Evolutionary conservation across 2,329 filamentous ascomycete genomes (phyloP).

Genomic region (Helicocarpus griseus): DNA sequence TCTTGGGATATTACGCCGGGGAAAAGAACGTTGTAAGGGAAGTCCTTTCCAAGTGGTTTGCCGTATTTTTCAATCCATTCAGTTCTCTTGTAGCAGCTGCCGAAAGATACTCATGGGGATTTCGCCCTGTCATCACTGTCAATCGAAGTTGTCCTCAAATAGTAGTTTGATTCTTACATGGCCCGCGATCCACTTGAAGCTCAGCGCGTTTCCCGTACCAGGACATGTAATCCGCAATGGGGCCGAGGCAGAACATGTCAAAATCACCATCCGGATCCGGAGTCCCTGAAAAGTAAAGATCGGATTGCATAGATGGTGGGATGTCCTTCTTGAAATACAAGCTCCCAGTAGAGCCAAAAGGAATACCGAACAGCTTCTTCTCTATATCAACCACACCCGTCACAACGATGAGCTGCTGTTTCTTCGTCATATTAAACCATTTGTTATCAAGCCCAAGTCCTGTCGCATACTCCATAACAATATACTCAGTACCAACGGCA

Average conservation of each 20-base stretch:
- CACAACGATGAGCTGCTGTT: slow-evolving; percentile 10
- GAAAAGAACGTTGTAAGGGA: slow-evolving; percentile 16
- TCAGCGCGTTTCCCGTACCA: slow-evolving; percentile 16
- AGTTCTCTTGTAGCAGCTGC: slow-evolving; percentile 15
- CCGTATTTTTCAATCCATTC: slow-evolving; percentile 14
- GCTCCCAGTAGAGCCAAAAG: slow-evolving; percentile 16
- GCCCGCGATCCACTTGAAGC: slow-evolving; percentile 15
- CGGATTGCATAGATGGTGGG: slow-evolving; percentile 6
- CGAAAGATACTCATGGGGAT: slow-evolving; percentile 10
- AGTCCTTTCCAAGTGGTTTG: slow-evolving; percentile 14
- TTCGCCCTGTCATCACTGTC: slow-evolving; percentile 1
- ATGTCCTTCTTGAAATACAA: slow-evolving; percentile 16
- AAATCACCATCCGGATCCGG: slow-evolving; percentile 4
- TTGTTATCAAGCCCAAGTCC: slow-evolving; percentile 23
- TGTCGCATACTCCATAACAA: slow-evolving; percentile 28
- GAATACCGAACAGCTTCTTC: slow-evolving; percentile 12
- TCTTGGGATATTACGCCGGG: slow-evolving; percentile 12
- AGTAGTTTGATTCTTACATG: slow-evolving; percentile 14
- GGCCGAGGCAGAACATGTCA: slow-evolving; percentile 13
- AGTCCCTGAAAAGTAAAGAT: slow-evolving; percentile 7
- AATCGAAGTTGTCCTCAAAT: background rate
- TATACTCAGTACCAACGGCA: slow-evolving; percentile 29
- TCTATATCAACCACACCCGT: slow-evolving; percentile 17
- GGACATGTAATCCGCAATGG: slow-evolving; percentile 20
- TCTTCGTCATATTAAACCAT: slow-evolving; percentile 18